A percentile compares a stretch with the other conserved stretches of the same genome.
Evolutionary conservation across 2,329 filamentous ascomycete genomes (phyloP).

Genomic region (Ophiostoma himal-ulmi): DNA sequence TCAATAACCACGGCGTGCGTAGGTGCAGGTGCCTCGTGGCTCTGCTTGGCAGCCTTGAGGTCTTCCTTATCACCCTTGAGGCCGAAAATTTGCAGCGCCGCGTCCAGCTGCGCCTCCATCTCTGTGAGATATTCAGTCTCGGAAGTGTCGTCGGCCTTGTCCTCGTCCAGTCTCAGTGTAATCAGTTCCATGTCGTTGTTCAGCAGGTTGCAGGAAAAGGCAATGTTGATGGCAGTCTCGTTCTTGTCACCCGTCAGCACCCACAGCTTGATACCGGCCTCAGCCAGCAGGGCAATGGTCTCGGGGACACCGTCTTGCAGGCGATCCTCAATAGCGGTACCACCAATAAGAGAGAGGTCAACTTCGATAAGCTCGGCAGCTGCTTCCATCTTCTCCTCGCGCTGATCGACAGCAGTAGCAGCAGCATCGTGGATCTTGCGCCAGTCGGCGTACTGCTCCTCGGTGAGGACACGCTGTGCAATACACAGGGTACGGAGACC

Average conservation of each 20-base stretch:
- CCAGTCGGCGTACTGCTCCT: slow-evolving; percentile 81
- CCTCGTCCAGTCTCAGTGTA: slow-evolving; percentile 77
- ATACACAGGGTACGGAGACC: slow-evolving; percentile 92
- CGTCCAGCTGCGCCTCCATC: slow-evolving; percentile 67
- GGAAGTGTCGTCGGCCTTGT: slow-evolving; percentile 47
- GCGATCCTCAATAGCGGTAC: slow-evolving; percentile 94
- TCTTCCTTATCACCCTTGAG: slow-evolving; percentile 83
- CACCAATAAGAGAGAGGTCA: slow-evolving; percentile 79
- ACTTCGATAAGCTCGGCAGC: slow-evolving; percentile 88
- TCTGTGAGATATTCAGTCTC: slow-evolving; percentile 49
- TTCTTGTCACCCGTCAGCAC: slow-evolving; percentile 98
- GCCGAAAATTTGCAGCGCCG: slow-evolving; percentile 64
- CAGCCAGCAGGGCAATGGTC: slow-evolving; percentile 82
- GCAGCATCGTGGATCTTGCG: slow-evolving; percentile 82
- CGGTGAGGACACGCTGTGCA: slow-evolving; percentile 71
- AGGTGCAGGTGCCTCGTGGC: slow-evolving; percentile 77
- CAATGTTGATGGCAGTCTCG: slow-evolving; percentile 98
- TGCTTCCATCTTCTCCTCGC: slow-evolving; percentile 88
- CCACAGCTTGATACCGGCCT: slow-evolving; percentile 97
- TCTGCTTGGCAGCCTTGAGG: slow-evolving; percentile 67
- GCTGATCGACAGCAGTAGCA: slow-evolving; percentile 72
- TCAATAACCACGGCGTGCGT: slow-evolving; percentile 95
- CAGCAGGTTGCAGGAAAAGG: slow-evolving; percentile 95
- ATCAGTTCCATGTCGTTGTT: slow-evolving; percentile 98
- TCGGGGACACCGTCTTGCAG: slow-evolving; percentile 96